These are phyloP conservation scores for Sporothrix inflata DNA, from an alignment of 2,329 filamentous ascomycete genomes.

Conservation along the genomic window DNA sequence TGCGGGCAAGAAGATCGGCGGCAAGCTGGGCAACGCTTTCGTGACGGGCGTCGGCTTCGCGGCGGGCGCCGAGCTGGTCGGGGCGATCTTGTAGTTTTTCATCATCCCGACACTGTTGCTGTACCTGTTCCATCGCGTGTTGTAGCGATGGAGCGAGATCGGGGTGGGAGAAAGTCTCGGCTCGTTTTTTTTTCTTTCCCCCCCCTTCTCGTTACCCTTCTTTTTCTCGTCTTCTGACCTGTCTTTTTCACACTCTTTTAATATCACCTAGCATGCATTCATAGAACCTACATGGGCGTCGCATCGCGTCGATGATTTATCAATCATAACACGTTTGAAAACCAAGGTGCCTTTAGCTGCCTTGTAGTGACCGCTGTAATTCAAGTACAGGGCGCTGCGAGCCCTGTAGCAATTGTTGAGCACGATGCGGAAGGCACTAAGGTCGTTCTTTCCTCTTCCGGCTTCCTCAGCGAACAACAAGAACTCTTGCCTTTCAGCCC, in stretches of 20 bases:
- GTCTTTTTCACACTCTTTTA: neutral
- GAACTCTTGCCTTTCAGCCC: neutral
- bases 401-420: no score
- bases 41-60: conserved; percentile 94
- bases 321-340: no score
- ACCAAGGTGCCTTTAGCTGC: no score
- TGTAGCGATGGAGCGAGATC: neutral
- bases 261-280: conserved; percentile 13
- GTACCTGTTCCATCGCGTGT: conserved; percentile 15
- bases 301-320: neutral
- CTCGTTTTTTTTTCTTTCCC: neutral
- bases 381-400: neutral
- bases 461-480: conserved; percentile 6
- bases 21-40: conserved; percentile 83
- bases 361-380: no score
- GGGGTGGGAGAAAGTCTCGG: neutral
- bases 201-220: neutral
- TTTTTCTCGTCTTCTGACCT: neutral
- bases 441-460: neutral
- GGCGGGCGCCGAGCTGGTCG: conserved; percentile 86
- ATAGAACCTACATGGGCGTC: neutral
- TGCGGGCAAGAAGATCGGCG: conserved; percentile 92
- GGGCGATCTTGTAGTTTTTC: conserved; percentile 75
- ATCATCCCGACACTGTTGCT: conserved; percentile 25
- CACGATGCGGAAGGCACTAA: neutral